Base-by-base conservation (phyloP, 495 filamentous ascomycete genomes). In the Podospora conica region DNA sequence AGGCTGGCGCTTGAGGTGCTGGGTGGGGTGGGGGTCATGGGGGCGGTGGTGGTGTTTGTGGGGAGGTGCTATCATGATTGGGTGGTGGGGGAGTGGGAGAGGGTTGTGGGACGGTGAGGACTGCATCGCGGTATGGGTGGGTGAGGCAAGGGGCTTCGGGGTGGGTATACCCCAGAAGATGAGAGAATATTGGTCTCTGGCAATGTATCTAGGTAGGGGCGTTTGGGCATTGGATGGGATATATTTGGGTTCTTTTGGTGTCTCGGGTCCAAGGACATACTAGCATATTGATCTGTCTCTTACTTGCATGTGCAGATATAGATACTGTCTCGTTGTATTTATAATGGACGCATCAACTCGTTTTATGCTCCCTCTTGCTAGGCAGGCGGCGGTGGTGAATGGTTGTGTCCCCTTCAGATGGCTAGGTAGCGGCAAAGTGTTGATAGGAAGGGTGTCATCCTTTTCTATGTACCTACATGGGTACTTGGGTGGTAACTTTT, bases 1-100 rank as follows among this genome's bases (percentile, higher is more conserved):
- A 88, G 89, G 84, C 66, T 87, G 57, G 85, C 89, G 3, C 75
- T 96, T n/a, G 88, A 91, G 75, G 83, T 97, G 12, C 79, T 94
- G n/a, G 89, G 91, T 1, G 85, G 87, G 53, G 81, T 91, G 57
- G 88, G 91, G 0, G 79, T 94, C 20, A 74, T 95, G 12, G 90
- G 91, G 21, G 91, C 90, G 20, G 72, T 95, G 61, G 86, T 87
- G 18, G 79, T 91, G 53, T 92, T 87, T 88, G 63, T 77, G n/a
- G 76, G 74, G 20, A 75, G 70, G 60, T 70, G 78, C 25, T 73
- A 75, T 54, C 73, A 53, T 23, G 74, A 71, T 28, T 74, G 69
- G 71, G 54, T 69, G n/a, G 55, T 62, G 6, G 71, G 67, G 1
- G 71, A 73, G 58, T 78, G 73, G 76, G 68, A 73, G n/a, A 63